Evolutionary conservation across 2,329 filamentous ascomycete genomes (phyloP), one percentile per base, ranked within the genome.

Genomic region (Xylaria sp.): DNA sequence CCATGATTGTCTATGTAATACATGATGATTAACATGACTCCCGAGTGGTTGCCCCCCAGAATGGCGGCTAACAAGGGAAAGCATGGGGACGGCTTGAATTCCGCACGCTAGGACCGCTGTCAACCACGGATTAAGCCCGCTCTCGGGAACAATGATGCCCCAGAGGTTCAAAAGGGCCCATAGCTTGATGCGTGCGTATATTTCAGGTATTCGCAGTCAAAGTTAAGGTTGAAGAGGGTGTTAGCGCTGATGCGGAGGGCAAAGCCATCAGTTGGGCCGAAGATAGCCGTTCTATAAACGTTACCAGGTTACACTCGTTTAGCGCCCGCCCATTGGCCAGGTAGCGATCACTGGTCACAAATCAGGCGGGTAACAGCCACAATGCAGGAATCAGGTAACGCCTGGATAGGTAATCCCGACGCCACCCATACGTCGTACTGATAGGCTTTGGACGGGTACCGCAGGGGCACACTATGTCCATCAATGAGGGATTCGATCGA

Each of bases 41-140:
- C 41, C 62, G 46, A 62, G 25, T 69, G 83, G 84, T 54, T 83
- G 78, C 72, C 83, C 81, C 81, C 54, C 64, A 39, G 28, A 48
- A 23, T 20, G 55, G 46, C 72, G 73, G 75, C 74, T 70, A 76
- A 66, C 65, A 69, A 73, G 71, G 75, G 72, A 72, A 72, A 73
- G 49, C 20, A 71, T 67, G 69, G 68, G 69, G 55, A 64, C 75
- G 75, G 75, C 58, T 55, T 66, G 62, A 72, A 76, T 77, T 77
- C 75, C 75, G 75, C 75, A 67, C 69, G n/a, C 33, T 20, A 25
- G 52, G 60, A 60, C 61, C 60, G 66, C 66, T 49, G 60, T 60
- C 66, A 67, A 63, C 48, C 18, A 58, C 54, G 64, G 59, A 56
- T 12, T 48, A 39, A 46, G 55, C 48, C 68, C 62, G 67, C 69